A percentile compares a stretch with the other conserved stretches of the same genome.
These are phyloP conservation scores for Colletotrichum spaethianum DNA, from an alignment of 2,329 filamentous ascomycete genomes.

Conservation along the genomic window DNA sequence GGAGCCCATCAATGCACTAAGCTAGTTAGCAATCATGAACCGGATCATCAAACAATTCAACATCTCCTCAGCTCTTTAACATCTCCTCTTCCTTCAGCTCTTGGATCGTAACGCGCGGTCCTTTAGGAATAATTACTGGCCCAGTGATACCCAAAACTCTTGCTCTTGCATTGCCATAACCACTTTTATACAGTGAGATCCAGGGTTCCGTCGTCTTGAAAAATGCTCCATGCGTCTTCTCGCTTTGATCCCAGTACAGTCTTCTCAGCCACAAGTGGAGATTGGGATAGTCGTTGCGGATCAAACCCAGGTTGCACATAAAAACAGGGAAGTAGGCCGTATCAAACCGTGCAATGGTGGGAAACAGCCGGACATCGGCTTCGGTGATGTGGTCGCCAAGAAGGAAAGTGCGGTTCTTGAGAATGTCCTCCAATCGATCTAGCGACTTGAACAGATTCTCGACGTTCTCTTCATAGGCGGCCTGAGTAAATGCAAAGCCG, in stretches of 20 bases:
- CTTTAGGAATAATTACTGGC: slow-evolving; percentile 48
- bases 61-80: background rate
- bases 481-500: slow-evolving; percentile 77
- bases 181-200: slow-evolving; percentile 49
- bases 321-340: slow-evolving; percentile 78
- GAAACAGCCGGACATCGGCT: slow-evolving; percentile 77
- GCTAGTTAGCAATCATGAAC: background rate
- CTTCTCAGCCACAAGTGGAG: slow-evolving; percentile 78
- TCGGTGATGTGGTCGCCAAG: slow-evolving; percentile 77
- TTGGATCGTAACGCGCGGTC: slow-evolving; percentile 24
- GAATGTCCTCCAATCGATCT: slow-evolving; percentile 73
- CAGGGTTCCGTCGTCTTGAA: slow-evolving; percentile 76
- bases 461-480: slow-evolving; percentile 75
- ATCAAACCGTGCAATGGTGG: slow-evolving; percentile 78
- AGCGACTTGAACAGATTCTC: slow-evolving; percentile 73
- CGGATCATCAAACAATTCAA: background rate
- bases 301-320: slow-evolving; percentile 74
- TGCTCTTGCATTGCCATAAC: slow-evolving; percentile 47
- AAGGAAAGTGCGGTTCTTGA: slow-evolving; percentile 69
- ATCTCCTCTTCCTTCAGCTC: slow-evolving; percentile 1
- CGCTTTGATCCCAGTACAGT: slow-evolving; percentile 76
- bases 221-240: slow-evolving; percentile 68
- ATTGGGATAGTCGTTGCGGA: slow-evolving; percentile 75
- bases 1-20: background rate
- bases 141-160: slow-evolving; percentile 47